Evolutionary conservation across 192 early-diverging fungal species (phyloP), one percentile per base, ranked within the genome.

Genomic region (Podila epigama): DNA sequence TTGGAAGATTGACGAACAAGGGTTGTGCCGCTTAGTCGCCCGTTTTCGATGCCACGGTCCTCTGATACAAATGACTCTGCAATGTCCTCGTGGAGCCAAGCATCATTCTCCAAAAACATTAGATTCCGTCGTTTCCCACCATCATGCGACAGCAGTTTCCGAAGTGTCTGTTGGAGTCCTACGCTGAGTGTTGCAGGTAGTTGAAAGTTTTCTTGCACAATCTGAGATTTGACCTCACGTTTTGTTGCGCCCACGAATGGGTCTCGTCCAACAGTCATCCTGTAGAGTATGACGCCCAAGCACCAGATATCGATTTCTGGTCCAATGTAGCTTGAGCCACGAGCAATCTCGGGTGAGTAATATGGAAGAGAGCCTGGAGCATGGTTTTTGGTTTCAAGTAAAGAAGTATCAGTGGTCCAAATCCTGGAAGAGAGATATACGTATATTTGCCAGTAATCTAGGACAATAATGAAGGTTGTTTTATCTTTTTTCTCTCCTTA

Each of bases 221-320:
- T 81, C 58, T 82, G 79, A n/a, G 63, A 65, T 66, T 82, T 83
- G 41, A 87, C 75, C 41, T 87, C 86, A 11, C 83, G 81, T n/a
- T 85, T 81, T 18, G 86, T 82, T 55, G 63, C 32, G 33, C 83
- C 86, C 9, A 70, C 64, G 60, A 87, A 87, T 10, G 86, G 86
- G 48, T 87, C 86, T 48, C 79, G 73, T 4, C 86, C 86, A 28
- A 84, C 82, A 0, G 79, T 89, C 81, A 97, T 88, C 39, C 95
- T 92, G 70, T 95, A 98, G 27, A 98, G 77, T 12, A 94, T 83
- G 3, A 98, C 92, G 10, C 97, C 97, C 31, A 97, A 80, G 40
- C 94, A 96, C 97, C 97, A 98, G 31, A 93, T 91, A 63, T 98
- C 97, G 34, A 98, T 90, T 63, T 98, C 97, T 5, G 97, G 95